Conservation (phyloP, 768 basidiomycete genomes). For the Pulveroboletus sp. region DNA sequence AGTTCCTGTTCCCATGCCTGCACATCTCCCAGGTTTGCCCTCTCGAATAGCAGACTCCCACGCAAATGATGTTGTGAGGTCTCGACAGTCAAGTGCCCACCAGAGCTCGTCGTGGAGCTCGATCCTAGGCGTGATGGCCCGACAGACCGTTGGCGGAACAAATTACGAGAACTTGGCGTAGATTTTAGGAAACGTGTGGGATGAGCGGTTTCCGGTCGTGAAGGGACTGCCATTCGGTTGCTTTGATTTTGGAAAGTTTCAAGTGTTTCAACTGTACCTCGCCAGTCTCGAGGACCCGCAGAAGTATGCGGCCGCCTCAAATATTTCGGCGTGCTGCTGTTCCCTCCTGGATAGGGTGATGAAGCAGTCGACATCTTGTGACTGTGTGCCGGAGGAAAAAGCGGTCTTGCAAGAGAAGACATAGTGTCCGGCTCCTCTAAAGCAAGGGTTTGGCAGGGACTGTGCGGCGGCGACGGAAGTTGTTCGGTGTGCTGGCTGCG, state of each 20-base stretch:
- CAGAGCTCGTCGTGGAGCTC: slow-evolving; percentile 37
- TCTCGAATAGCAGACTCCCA: slow-evolving; percentile 22
- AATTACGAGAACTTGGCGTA: slow-evolving; percentile 7
- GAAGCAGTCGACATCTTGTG: slow-evolving; percentile 30
- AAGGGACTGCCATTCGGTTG: slow-evolving; percentile 12
- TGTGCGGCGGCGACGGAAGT: slow-evolving; percentile 39
- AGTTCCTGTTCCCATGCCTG: slow-evolving; percentile 79
- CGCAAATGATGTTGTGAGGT: slow-evolving; percentile 12
- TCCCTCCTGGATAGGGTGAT: slow-evolving; percentile 27
- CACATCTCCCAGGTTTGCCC: slow-evolving; percentile 35
- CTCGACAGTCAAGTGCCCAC: slow-evolving; percentile 37
- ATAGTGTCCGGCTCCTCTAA: slow-evolving; percentile 8
- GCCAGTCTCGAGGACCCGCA: slow-evolving; percentile 62
- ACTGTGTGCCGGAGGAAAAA: slow-evolving; percentile 15
- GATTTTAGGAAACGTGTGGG: slow-evolving; percentile 13
- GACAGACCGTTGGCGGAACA: slow-evolving; percentile 20
- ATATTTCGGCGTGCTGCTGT: slow-evolving; percentile 27
- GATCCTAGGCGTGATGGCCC: slow-evolving; percentile 30
- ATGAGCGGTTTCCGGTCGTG: slow-evolving; percentile 28
- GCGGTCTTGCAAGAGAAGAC: slow-evolving; percentile 1
- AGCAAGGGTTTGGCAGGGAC: slow-evolving; percentile 15
- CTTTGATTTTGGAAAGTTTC: slow-evolving; percentile 13
- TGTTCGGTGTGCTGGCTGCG: slow-evolving; percentile 27
- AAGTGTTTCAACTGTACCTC: slow-evolving; percentile 26
- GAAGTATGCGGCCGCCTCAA: slow-evolving; percentile 66